Base-by-base conservation (phyloP, 192 early-diverging fungal genomes). In the Oehlia diaphana region DNA sequence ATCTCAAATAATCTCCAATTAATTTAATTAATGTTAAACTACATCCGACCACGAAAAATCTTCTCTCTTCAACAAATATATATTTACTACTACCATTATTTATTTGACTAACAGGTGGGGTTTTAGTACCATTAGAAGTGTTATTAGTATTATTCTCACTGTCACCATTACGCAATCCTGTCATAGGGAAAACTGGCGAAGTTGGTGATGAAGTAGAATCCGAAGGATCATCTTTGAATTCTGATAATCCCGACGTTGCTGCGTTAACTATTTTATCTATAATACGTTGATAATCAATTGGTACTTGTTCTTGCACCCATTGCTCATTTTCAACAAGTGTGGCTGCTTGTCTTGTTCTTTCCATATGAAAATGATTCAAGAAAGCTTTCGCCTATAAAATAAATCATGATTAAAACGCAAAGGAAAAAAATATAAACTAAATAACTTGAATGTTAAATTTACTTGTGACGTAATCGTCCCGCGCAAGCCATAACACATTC, bases 281-380 rank as follows among this genome's bases (percentile, higher is more conserved):
- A 61, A 97, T 93, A 19, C 88, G 82, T 81, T 99, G 98, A 72
- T 97, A 99, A 76, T 98, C 96, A 74, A 92, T 87, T 0, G 97
- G 96, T n/a, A 99, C 94, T 74, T 94, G 94, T 13, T 94, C 91
- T 80, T 95, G 95, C 31, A 89, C 86, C 98, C 98, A 99, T 85
- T 97, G 95, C 82, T 99, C 98, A 82, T 95, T 97, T 79, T 98
- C 98, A 72, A 99, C 92, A 14, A 98, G 86, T 23, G 94, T 83
- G 14, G 92, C 90, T 26, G 95, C 87, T 83, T 98, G 96, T 53
- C 94, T 96, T 50, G 90, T 87, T 76, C 94, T 94, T 81, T 97
- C 96, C 74, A 95, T 94, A 74, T 99, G 98, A 77, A 99, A 99
- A 83, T 97, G 93, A 65, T 85, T 89, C 23, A 99, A 72, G 81